phyloP scores from a whole-genome alignment of 2,329 filamentous ascomycete species.

The Aureobasidium sp. region DNA sequence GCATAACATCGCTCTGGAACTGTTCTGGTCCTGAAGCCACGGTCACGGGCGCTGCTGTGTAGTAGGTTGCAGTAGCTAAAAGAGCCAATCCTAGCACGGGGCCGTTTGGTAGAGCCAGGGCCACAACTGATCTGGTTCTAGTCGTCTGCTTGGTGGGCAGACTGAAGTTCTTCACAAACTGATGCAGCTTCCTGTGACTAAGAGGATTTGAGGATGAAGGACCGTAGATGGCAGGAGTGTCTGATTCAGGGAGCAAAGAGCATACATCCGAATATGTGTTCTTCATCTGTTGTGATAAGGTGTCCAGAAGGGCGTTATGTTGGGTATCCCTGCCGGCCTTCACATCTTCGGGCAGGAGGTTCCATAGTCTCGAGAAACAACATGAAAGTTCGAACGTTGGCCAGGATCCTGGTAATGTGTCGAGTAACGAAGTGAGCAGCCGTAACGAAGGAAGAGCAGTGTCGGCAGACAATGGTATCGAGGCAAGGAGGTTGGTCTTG shows the following conservation, averaged over 20 bases:
- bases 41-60: constrained; percentile 48
- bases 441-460: constrained; percentile 24
- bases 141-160: constrained; percentile 20
- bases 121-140: constrained; percentile 38
- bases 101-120: constrained; percentile 49
- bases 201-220: constrained; percentile 23
- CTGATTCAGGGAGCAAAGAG: constrained; percentile 24
- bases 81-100: constrained; percentile 46
- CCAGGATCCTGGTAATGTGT: constrained; percentile 23
- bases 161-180: constrained; percentile 24
- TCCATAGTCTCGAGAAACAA: constrained; percentile 32
- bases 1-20: constrained; percentile 45
- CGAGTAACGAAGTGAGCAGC: constrained; percentile 23
- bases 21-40: constrained; percentile 42
- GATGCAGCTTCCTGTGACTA: constrained; percentile 23
- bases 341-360: constrained; percentile 32
- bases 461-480: constrained; percentile 10
- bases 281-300: constrained; percentile 24
- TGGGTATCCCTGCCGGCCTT: constrained; percentile 26
- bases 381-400: constrained; percentile 27
- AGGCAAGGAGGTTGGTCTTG: constrained; percentile 9
- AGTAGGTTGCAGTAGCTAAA: constrained; percentile 45
- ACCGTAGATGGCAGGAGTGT: constrained; percentile 26
- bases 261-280: constrained; percentile 24
- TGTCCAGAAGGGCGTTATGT: constrained; percentile 19